Conservation (phyloP, 148 eudicot genomes). For the Polygonum maritimum region DNA sequence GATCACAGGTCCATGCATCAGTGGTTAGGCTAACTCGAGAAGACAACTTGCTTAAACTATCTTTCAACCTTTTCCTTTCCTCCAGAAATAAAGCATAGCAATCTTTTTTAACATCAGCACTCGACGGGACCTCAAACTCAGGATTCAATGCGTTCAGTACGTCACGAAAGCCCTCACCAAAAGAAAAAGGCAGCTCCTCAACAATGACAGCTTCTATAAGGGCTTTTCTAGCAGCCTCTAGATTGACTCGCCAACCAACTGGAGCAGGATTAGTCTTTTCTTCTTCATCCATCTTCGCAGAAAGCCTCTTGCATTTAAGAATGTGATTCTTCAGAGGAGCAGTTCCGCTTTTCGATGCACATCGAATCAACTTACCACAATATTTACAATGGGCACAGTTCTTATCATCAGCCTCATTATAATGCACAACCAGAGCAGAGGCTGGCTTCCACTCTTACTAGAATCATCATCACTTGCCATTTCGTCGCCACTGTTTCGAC, state of each 20-base stretch:
- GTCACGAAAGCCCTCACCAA: constrained; percentile 12
- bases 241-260: not conserved
- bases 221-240: constrained; percentile 6
- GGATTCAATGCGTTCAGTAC: not conserved
- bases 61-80: constrained; percentile 8
- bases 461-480: not conserved
- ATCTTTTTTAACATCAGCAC: not conserved
- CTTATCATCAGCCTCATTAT: not conserved
- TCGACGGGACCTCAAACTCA: not conserved
- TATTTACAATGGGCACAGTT: not conserved
- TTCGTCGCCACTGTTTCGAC: not conserved
- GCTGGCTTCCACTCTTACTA: not conserved
- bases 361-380: not conserved
- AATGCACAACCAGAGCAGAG: constrained; percentile 9
- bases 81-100: not conserved
- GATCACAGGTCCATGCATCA: not conserved
- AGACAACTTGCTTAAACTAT: not conserved
- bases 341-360: not conserved
- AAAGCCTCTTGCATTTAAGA: not conserved
- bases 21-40: not conserved
- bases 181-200: constrained; percentile 12
- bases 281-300: constrained; percentile 8
- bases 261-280: not conserved
- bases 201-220: constrained; percentile 6
- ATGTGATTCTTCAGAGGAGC: not conserved